A percentile compares a stretch with the other conserved stretches of the same genome.
These are phyloP conservation scores for Umbelopsis vinacea DNA, from an alignment of 192 early-diverging fungal genomes.

Conservation along the genomic window DNA sequence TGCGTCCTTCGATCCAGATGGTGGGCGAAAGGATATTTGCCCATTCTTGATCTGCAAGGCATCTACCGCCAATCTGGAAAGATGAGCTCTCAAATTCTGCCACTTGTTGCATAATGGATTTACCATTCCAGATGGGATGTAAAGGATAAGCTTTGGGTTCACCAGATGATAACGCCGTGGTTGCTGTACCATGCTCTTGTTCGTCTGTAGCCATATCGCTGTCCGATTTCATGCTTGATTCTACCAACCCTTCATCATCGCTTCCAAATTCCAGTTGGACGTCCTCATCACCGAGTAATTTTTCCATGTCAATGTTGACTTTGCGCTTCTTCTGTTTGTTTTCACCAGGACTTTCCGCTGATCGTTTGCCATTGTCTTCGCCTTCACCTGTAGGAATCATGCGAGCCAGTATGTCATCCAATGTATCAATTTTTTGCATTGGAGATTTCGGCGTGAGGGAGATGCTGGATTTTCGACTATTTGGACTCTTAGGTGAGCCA, in stretches of 20 bases:
- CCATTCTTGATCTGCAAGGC: conserved; percentile 54
- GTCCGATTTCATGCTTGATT: neutral
- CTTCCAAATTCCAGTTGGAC: conserved; percentile 27
- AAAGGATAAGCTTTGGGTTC: conserved; percentile 2
- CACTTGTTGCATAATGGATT: conserved; percentile 67
- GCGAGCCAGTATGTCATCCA: conserved; percentile 59
- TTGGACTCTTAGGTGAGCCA: conserved; percentile 3
- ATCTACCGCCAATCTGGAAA: conserved; percentile 63
- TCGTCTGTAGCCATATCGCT: neutral
- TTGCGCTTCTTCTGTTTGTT: conserved; percentile 43
- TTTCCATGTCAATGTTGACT: conserved; percentile 29
- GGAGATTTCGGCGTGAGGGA: conserved; percentile 31
- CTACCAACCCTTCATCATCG: conserved; percentile 23
- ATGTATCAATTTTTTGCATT: conserved; percentile 42
- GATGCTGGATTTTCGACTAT: conserved; percentile 8
- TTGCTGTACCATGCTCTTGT: neutral
- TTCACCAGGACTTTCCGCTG: conserved; percentile 37
- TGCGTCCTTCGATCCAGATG: conserved; percentile 70
- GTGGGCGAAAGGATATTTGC: conserved; percentile 58
- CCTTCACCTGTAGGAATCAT: conserved; percentile 46
- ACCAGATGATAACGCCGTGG: neutral
- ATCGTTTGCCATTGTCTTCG: conserved; percentile 36
- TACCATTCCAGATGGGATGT: conserved; percentile 62
- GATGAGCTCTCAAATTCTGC: conserved; percentile 59
- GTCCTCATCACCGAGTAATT: conserved; percentile 28